Conservation (phyloP, 768 basidiomycete species). For the Sarcodon aspratus region DNA sequence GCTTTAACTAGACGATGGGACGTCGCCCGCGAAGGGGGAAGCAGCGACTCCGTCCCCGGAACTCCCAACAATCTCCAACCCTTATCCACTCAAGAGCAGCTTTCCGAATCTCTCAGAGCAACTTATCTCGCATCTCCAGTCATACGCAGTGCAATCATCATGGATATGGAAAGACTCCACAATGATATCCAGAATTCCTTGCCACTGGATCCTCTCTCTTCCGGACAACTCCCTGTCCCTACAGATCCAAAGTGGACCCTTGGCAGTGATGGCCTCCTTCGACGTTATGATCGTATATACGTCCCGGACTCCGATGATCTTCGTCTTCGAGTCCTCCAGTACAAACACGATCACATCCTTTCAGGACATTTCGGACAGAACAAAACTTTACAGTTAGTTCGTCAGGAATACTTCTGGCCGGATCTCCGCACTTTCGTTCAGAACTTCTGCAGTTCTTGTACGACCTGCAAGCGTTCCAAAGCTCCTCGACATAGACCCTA, state of each 20-base stretch:
- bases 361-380: conserved; percentile 4
- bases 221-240: no score
- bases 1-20: conserved; percentile 11
- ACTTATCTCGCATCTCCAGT: no score
- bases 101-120: no score
- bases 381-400: conserved; percentile 9
- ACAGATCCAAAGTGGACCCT: no score
- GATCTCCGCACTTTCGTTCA: conserved; percentile 10
- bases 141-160: no score
- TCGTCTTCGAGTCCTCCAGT: conserved; percentile 12
- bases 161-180: no score
- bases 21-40: conserved; percentile 13
- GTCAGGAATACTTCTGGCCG: conserved; percentile 18
- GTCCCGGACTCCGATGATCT: no score
- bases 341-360: conserved; percentile 3
- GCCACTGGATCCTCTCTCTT: no score
- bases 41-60: conserved; percentile 9
- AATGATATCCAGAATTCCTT: no score
- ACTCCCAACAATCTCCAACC: conserved; percentile 10
- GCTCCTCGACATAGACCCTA: conserved; percentile 10
- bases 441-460: conserved; percentile 14
- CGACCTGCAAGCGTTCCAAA: conserved; percentile 13
- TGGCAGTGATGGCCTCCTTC: no score
- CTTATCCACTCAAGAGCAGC: conserved; percentile 3
- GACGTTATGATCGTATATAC: no score